Base-by-base conservation (phyloP, 176 grass and related monocot genomes). In the Areca catechu region DNA sequence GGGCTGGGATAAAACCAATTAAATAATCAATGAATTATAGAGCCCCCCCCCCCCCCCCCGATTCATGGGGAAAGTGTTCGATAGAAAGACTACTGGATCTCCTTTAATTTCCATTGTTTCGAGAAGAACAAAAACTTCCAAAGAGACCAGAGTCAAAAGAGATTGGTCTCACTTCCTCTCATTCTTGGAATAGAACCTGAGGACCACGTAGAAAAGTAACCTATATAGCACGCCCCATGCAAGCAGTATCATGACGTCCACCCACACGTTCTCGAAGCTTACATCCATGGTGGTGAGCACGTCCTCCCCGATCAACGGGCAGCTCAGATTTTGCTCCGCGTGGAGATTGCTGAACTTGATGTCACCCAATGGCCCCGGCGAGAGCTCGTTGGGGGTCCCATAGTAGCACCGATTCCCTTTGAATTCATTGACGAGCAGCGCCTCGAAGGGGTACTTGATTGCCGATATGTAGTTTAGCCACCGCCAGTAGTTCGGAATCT, bases 381-480 rank as follows among this genome's bases (percentile, higher is more conserved):
- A 71, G 20, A 80, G 67, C 30, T 84, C 60, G 60, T 74, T 67
- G 1, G 0, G 17, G 20, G 56, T 20, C 1, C 61, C 79, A 65
- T 17, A 24, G 66, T 86, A 95, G 20, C 82, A 84, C 5, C 53
- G 60, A 16, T 20, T 15, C 1, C 78, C 64, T 23, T 83, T 83
- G 71, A 95, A 95, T 53, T 90, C 91, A 19, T 84, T 95, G 64
- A 80, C 75, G 21, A 95, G 62, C 76, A 83, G 1, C 17, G 82
- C 91, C 70, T 95, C 82, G 54, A 89, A 95, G 4, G 91, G 91
- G 37, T 95, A 95, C 71, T 95, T 90, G 68, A 95, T 90, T 1
- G 83, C 67, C 19, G 91, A 95, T 51, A 90, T 60, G 20, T 90
- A 90, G 22, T 95, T 86, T n/a, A 95, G 83, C 86, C 86, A 90